Evolutionary conservation across 192 early-diverging fungal species (phyloP).

Genomic region (Coemansia sp.): DNA sequence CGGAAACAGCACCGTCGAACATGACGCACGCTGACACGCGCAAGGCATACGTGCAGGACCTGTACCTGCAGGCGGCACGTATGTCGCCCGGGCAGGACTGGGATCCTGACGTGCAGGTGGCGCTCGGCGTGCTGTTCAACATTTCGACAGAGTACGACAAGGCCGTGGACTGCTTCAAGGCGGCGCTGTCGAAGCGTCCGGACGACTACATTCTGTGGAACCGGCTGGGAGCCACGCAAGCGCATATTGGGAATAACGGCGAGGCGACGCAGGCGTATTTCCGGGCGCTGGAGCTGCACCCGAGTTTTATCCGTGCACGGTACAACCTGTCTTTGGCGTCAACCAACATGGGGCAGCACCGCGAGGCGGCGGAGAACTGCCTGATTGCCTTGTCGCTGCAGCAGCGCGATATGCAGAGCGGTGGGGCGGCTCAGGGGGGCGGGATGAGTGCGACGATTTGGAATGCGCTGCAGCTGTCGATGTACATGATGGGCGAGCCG

Average conservation of each 20-base stretch:
- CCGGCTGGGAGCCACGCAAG: constrained; percentile 94
- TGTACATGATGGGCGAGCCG: constrained; percentile 69
- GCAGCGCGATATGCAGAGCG: constrained; percentile 55
- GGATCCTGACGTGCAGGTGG: constrained; percentile 92
- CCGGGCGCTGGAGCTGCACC: constrained; percentile 91
- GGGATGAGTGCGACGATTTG: constrained; percentile 78
- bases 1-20: constrained; percentile 35
- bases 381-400: constrained; percentile 86
- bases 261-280: constrained; percentile 93
- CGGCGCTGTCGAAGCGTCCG: constrained; percentile 81
- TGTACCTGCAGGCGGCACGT: constrained; percentile 81
- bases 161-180: constrained; percentile 95
- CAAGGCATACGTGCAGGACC: constrained; percentile 69
- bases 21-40: constrained; percentile 45
- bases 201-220: constrained; percentile 96
- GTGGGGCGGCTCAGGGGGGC: constrained; percentile 22
- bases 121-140: constrained; percentile 94
- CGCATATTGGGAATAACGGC: constrained; percentile 74
- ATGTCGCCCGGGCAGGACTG: constrained; percentile 51
- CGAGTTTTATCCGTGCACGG: constrained; percentile 89
- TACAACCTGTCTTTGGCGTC: constrained; percentile 95
- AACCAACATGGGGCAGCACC: constrained; percentile 83
- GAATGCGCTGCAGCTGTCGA: constrained; percentile 76
- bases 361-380: constrained; percentile 90
- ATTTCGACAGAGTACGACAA: constrained; percentile 90